Conservation (phyloP, 73 alveolate genomes). For the Paramecium pentaurelia region DNA sequence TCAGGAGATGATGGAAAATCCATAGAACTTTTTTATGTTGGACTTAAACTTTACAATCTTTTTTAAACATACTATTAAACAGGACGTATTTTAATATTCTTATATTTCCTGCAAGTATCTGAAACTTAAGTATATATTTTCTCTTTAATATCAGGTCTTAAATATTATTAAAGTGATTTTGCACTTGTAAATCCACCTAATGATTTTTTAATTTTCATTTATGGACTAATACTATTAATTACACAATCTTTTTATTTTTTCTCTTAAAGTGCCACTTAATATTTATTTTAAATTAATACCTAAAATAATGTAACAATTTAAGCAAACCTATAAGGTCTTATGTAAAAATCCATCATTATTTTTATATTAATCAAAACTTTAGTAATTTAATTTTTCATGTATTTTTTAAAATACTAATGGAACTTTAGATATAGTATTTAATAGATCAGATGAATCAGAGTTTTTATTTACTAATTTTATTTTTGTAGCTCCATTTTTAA, state of each 20-base stretch:
- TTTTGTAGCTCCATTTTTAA: neutral
- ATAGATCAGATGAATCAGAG: neutral
- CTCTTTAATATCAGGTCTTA: neutral
- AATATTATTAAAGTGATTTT: neutral
- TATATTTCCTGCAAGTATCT: neutral
- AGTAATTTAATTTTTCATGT: neutral
- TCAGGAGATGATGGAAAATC: conserved; percentile 41
- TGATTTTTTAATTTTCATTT: neutral
- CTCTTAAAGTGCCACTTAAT: neutral
- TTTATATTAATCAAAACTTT: neutral
- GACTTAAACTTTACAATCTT: neutral
- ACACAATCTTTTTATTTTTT: neutral
- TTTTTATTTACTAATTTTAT: neutral
- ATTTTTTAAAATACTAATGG: neutral
- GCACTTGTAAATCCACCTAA: neutral
- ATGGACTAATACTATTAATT: neutral
- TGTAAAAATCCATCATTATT: neutral
- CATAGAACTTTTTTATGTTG: conserved; percentile 5
- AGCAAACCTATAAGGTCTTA: neutral
- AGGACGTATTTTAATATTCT: neutral
- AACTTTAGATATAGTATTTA: neutral
- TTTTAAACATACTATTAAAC: neutral
- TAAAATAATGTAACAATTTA: conserved; percentile 16
- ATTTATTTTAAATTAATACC: neutral
- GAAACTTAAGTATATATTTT: neutral